Percentiles rank a stretch among this genome's conserved stretches.
Conservation (phyloP, 257 asterid species). For the Rhazya stricta region DNA sequence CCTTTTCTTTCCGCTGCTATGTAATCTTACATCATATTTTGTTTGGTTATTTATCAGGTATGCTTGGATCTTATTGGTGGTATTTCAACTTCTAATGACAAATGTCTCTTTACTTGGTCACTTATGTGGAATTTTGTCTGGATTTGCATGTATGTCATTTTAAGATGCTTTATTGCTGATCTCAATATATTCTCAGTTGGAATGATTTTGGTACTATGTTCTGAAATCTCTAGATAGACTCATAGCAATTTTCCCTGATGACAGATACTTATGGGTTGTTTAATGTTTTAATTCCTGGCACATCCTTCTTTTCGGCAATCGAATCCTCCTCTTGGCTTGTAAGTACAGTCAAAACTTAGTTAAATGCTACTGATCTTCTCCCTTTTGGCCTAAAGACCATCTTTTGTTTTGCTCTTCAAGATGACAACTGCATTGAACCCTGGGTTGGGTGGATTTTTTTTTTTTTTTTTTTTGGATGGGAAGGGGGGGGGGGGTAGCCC, state of each 20-base stretch:
- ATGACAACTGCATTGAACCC: not conserved
- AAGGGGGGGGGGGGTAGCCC: not conserved
- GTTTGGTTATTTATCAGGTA: slow-evolving; percentile 34
- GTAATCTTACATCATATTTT: not conserved
- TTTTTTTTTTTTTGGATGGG: too few species aligned
- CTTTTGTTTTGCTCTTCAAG: slow-evolving; percentile 6
- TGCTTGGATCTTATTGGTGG: slow-evolving; percentile 78
- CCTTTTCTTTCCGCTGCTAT: not conserved
- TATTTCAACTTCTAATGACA: slow-evolving; percentile 84
- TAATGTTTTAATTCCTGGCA: slow-evolving; percentile 35
- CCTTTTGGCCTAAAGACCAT: not conserved
- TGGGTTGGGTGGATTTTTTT: not conserved
- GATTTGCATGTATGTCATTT: slow-evolving; percentile 66
- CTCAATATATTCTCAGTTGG: not conserved
- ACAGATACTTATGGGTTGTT: slow-evolving; percentile 43
- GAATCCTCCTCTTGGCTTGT: slow-evolving; percentile 45
- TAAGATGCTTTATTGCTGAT: not conserved
- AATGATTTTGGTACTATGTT: not conserved
- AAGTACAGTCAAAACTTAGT: slow-evolving; percentile 14
- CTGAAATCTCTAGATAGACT: not conserved
- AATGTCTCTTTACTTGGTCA: slow-evolving; percentile 72
- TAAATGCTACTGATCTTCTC: not conserved
- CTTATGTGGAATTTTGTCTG: slow-evolving; percentile 70
- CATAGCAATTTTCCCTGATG: slow-evolving; percentile 15
- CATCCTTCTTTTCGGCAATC: slow-evolving; percentile 34